phyloP scores from a whole-genome alignment of 257 asterid species.

The Scutellaria baicalensis region DNA sequence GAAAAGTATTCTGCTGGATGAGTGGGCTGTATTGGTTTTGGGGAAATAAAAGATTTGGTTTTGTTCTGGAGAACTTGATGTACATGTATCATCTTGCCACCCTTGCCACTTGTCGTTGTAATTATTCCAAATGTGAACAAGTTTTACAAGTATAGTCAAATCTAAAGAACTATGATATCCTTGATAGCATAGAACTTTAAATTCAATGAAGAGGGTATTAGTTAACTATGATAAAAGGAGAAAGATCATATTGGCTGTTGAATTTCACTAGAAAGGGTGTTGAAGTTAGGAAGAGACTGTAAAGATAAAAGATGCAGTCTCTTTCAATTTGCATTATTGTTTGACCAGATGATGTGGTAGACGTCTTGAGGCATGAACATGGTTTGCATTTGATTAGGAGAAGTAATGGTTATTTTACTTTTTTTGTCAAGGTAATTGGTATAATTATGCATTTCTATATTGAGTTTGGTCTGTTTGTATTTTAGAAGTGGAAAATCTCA shows the following conservation, averaged over 20 bases:
- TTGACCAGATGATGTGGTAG: not conserved
- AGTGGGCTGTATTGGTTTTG: not conserved
- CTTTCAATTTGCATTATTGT: not conserved
- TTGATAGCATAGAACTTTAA: not conserved
- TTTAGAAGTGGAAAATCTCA: constrained; percentile 60
- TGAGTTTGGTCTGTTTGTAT: constrained; percentile 18
- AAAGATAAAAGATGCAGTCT: not conserved
- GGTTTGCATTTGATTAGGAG: constrained; percentile 5
- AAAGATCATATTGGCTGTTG: not conserved
- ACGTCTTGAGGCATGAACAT: not conserved
- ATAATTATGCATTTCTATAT: not conserved
- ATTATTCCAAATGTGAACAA: not conserved
- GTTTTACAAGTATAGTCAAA: not conserved
- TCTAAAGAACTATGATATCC: not conserved
- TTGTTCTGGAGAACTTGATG: not conserved
- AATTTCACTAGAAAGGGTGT: not conserved
- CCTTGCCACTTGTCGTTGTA: not conserved
- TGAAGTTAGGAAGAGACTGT: not conserved
- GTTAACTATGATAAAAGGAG: not conserved
- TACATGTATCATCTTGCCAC: not conserved
- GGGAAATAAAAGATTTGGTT: not conserved
- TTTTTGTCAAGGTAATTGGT: not conserved
- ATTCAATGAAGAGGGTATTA: not conserved
- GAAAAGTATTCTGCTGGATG: not conserved
- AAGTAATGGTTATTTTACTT: not conserved